Evolutionary conservation across 345 rosid species (phyloP).

Genomic region (Ceriops decandra): DNA sequence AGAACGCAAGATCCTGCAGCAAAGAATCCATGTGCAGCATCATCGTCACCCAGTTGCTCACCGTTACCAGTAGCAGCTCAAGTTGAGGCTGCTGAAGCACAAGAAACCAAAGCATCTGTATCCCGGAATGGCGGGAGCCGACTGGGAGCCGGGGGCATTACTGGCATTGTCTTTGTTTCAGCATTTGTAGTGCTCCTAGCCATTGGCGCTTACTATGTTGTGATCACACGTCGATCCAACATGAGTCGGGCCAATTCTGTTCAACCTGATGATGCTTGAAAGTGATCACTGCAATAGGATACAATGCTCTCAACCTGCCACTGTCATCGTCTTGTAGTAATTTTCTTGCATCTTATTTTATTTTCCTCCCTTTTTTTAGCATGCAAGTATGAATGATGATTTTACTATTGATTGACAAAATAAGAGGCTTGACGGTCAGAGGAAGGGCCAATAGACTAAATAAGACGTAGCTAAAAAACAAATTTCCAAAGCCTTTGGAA

Average conservation of each 20-base stretch:
- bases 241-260: constrained; percentile 33
- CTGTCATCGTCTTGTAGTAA: not conserved
- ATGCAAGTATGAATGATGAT: not conserved
- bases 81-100: constrained; percentile 27
- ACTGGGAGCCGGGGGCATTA: constrained; percentile 38
- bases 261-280: constrained; percentile 39
- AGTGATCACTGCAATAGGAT: not conserved
- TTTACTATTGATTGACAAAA: not conserved
- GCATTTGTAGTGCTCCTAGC: constrained; percentile 35
- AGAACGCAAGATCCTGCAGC: constrained; percentile 30
- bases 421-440: too few relatives aligned
- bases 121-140: constrained; percentile 21
- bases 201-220: constrained; percentile 34
- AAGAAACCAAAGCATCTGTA: constrained; percentile 27
- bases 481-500: too few relatives aligned
- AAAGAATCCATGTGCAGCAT: constrained; percentile 25
- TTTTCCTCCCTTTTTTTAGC: not conserved
- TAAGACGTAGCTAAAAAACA: too few relatives aligned
- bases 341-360: not conserved
- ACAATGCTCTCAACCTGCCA: not conserved
- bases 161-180: constrained; percentile 43
- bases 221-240: constrained; percentile 32
- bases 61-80: constrained; percentile 63
- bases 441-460: too few relatives aligned
- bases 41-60: constrained; percentile 36